These are phyloP conservation scores for Agrostemma githago DNA, from an alignment of 148 eudicot genomes.

Conservation along the genomic window DNA sequence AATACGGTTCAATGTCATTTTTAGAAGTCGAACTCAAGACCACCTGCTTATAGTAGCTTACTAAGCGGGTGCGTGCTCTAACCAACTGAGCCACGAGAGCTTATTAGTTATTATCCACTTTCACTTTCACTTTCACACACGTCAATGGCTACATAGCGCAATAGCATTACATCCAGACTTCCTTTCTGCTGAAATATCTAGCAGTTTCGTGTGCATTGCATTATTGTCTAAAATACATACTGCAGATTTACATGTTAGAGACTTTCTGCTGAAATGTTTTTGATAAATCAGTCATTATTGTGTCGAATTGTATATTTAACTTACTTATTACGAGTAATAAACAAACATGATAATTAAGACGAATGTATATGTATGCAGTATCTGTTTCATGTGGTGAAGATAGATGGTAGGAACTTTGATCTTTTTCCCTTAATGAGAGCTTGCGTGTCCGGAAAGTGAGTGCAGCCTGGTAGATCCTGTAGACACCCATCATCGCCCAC, in stretches of 20 bases:
- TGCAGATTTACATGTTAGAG: neutral
- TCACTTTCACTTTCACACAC: too few relatives aligned
- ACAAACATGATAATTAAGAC: neutral
- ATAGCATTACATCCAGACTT: too few relatives aligned
- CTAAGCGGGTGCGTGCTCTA: too few relatives aligned
- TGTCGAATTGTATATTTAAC: neutral
- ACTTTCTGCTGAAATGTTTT: neutral
- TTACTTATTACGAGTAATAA: neutral
- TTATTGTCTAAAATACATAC: neutral
- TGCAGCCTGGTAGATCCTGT: slow-evolving; percentile 38
- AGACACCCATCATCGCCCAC: slow-evolving; percentile 50
- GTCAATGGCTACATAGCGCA: too few relatives aligned
- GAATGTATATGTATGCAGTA: neutral
- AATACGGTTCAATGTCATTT: too few relatives aligned
- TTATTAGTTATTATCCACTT: too few relatives aligned
- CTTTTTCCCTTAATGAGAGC: slow-evolving; percentile 63
- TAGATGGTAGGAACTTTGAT: slow-evolving; percentile 72
- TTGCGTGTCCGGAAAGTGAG: slow-evolving; percentile 70
- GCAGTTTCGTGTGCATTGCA: neutral
- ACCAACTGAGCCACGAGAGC: too few relatives aligned
- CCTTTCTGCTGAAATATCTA: neutral
- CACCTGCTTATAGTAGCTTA: too few relatives aligned
- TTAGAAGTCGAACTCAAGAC: too few relatives aligned
- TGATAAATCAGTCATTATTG: neutral
- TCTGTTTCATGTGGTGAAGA: slow-evolving; percentile 54